phyloP scores from a whole-genome alignment of 2,329 filamentous ascomycete species.

The Alternaria longipes region DNA sequence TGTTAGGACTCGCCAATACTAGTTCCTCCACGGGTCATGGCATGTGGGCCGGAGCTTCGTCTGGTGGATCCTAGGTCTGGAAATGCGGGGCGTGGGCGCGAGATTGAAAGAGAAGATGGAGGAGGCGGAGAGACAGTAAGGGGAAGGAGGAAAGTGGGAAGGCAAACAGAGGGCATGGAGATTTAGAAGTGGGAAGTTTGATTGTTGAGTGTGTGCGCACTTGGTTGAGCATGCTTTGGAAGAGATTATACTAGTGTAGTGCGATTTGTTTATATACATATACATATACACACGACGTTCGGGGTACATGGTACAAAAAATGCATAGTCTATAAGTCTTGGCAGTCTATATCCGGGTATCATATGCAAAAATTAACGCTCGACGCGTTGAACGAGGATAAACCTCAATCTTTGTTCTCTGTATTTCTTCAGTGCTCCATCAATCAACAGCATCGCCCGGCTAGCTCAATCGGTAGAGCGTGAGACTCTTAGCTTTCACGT shows the following conservation, averaged over 20 bases:
- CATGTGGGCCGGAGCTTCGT: neutral
- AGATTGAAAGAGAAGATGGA: neutral
- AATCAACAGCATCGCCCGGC: constrained; percentile 22
- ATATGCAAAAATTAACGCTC: neutral
- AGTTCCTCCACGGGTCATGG: neutral
- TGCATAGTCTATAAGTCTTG: neutral
- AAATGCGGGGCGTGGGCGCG: neutral
- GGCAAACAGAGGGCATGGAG: neutral
- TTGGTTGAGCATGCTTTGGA: neutral
- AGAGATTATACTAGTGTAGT: constrained; percentile 11
- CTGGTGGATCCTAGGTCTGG: neutral
- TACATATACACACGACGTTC: neutral
- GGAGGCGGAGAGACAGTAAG: neutral
- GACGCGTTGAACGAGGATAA: too few relatives aligned
- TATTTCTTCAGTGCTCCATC: too few relatives aligned
- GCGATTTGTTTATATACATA: neutral
- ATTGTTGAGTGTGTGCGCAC: neutral
- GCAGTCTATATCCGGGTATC: constrained; percentile 31
- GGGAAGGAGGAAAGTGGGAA: neutral
- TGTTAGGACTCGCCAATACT: neutral
- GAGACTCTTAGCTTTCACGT: constrained; percentile 49
- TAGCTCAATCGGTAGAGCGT: constrained; percentile 54
- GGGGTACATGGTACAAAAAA: neutral
- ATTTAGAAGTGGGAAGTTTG: neutral
- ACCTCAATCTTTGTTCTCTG: too few relatives aligned